Evolutionary conservation across 1,284 basidiomycete genomes (phyloP).

Genomic region (Ceratobasidium sp.): DNA sequence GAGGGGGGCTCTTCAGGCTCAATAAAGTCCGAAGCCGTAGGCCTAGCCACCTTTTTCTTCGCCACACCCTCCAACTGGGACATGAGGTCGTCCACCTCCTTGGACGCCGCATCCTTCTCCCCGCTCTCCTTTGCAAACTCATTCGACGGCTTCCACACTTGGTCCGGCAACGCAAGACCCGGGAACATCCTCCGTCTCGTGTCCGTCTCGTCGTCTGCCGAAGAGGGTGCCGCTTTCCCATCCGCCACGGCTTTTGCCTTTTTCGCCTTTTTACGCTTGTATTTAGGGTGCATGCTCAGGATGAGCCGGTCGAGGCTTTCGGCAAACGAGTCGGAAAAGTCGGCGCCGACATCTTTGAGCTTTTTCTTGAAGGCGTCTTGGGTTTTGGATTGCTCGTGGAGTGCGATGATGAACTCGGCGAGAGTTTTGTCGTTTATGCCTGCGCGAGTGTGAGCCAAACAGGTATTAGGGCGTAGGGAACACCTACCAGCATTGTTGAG

Average conservation of each 20-base stretch:
- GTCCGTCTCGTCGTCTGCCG: conserved; percentile 68
- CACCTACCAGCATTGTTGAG: conserved; percentile 73
- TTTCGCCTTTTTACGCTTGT: conserved; percentile 76
- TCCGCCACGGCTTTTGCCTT: conserved; percentile 62
- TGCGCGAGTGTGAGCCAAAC: conserved; percentile 52
- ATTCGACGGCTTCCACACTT: conserved; percentile 62
- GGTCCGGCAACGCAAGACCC: conserved; percentile 86
- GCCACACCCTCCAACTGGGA: conserved; percentile 76
- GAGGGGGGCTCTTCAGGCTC: conserved; percentile 61
- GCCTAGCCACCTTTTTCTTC: conserved; percentile 61
- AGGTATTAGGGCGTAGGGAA: conserved; percentile 7
- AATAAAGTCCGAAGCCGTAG: conserved; percentile 60
- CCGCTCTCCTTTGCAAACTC: conserved; percentile 60
- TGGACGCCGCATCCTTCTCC: conserved; percentile 72
- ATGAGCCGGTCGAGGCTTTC: conserved; percentile 95
- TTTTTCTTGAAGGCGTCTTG: conserved; percentile 84
- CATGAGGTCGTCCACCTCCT: conserved; percentile 90
- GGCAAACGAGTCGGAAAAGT: conserved; percentile 89
- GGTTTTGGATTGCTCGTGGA: conserved; percentile 87
- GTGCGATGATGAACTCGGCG: conserved; percentile 93
- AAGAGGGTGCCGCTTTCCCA: conserved; percentile 54
- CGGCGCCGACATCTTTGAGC: conserved; percentile 82
- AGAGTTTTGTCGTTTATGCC: conserved; percentile 89
- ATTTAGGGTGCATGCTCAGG: conserved; percentile 93
- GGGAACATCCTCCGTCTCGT: conserved; percentile 89